Conservation (phyloP, 1,139 yeast genomes). For the Candida pseudocylindracea region DNA sequence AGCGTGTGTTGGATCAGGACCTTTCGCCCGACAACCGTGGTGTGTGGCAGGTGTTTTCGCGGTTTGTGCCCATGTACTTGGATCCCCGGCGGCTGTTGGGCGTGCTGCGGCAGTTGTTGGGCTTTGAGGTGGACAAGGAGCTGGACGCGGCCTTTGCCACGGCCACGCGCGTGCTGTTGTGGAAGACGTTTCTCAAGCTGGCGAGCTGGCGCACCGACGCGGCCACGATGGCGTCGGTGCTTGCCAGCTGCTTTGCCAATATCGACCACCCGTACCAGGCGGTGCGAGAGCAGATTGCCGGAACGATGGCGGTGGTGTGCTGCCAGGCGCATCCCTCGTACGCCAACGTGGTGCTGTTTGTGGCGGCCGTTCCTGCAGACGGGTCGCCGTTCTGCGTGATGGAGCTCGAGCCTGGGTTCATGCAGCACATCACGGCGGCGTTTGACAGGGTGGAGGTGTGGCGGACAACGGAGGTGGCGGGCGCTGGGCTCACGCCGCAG, state of each 20-base stretch:
- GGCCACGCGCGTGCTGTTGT: conserved; percentile 35
- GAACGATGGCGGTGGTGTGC: conserved; percentile 23
- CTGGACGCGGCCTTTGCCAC: conserved; percentile 50
- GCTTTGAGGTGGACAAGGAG: conserved; percentile 23
- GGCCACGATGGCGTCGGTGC: conserved; percentile 19
- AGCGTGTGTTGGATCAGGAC: conserved; percentile 27
- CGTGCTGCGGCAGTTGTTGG: conserved; percentile 9
- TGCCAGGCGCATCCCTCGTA: conserved; percentile 8
- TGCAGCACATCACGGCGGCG: conserved; percentile 9
- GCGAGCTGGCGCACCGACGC: conserved; percentile 7
- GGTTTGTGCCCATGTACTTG: conserved; percentile 49
- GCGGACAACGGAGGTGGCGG: conserved; percentile 6
- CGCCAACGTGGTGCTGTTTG: conserved; percentile 18
- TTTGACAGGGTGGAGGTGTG: conserved; percentile 23
- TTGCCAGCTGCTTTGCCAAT: conserved; percentile 17
- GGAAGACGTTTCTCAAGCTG: conserved; percentile 21
- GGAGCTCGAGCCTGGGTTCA: conserved; percentile 7
- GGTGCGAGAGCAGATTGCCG: conserved; percentile 54
- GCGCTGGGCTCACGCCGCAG: conserved; percentile 12
- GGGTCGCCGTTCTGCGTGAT: conserved; percentile 5
- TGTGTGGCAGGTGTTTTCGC: conserved; percentile 59
- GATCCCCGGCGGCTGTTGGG: conserved; percentile 45
- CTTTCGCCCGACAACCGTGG: conserved; percentile 56
- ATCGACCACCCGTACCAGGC: conserved; percentile 47
- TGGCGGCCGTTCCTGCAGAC: conserved; percentile 12